A percentile compares a stretch with the other conserved stretches of the same genome.
These are phyloP conservation scores for Phytophthora aleatoria DNA, from an alignment of 352 stramenopile genomes.

Conservation along the genomic window DNA sequence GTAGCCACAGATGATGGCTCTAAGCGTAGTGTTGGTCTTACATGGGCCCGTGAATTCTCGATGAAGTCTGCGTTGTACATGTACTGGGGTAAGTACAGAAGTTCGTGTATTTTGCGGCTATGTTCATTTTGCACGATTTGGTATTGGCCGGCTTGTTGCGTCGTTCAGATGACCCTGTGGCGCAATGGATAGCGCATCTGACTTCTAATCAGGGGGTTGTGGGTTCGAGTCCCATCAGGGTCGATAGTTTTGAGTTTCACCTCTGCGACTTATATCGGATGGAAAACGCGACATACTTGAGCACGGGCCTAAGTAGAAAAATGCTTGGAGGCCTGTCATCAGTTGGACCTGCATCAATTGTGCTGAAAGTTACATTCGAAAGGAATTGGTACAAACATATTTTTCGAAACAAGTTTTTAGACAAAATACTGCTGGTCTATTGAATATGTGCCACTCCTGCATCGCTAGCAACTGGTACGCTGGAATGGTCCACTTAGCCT, in stretches of 20 bases:
- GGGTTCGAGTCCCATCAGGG: slow-evolving; percentile 58
- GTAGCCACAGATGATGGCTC: too few species aligned
- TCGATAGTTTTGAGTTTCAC: slow-evolving; percentile 30
- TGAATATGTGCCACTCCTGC: neutral
- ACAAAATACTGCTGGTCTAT: slow-evolving; percentile 15
- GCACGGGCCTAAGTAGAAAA: too few species aligned
- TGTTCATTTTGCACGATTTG: neutral
- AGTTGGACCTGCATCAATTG: too few species aligned
- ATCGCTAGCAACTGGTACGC: neutral
- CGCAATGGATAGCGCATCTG: slow-evolving; percentile 57
- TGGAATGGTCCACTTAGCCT: slow-evolving; percentile 9
- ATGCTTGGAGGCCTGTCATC: too few species aligned
- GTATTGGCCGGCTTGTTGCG: neutral
- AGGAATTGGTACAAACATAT: too few species aligned
- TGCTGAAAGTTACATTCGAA: too few species aligned
- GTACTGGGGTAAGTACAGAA: neutral
- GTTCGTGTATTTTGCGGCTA: neutral
- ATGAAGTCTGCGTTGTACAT: neutral
- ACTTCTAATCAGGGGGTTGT: slow-evolving; percentile 63
- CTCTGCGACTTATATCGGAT: too few species aligned
- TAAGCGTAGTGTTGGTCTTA: too few species aligned
- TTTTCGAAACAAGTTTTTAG: neutral
- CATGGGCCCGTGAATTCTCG: neutral
- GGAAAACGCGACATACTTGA: too few species aligned
- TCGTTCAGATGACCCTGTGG: slow-evolving; percentile 33